Evolutionary conservation across 176 grass and related monocot genomes (phyloP), one percentile per base, ranked within the genome.

Genomic region (Bothriochloa decipiens): DNA sequence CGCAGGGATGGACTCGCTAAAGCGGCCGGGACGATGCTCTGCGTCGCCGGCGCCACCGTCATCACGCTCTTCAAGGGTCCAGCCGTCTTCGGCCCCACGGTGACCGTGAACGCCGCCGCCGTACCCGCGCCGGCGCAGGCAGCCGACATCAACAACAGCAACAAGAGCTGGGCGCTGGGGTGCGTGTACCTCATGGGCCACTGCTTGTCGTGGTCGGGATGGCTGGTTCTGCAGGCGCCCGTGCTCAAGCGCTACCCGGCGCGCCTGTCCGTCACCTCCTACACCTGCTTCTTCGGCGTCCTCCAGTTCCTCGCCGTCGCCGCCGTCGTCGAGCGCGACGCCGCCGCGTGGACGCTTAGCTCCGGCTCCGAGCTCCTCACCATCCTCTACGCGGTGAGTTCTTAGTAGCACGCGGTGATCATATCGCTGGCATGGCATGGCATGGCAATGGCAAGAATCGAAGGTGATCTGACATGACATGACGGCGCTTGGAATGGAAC

Each of bases 121-220:
- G 15, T 46, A 46, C 43, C 43, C 11, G 50, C 16, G 1, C 57
- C 23, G 5, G 0, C 61, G 22, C 0, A 47, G 13, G 45, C 45
- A 47, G 45, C 45, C 46, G 46, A 11, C 40, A 41, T 3, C 45
- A 15, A 10, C 45, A 46, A 14, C 58, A 76, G 70, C 3, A 70
- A 65, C 13, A 95, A 98, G 87, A 95, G 41, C 82, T 98, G 95
- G 95, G 95, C 92, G 33, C 85, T 98, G 39, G 95, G 95, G 0
- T 98, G 95, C 91, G 6, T 98, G 2, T 98, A 95, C 85, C 52
- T 98, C 35, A 95, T 98, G 70, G 95, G 95, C 0, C 95, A 98
- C 87, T 98, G 95, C 85, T 55, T 98, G 42, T 98, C 95, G 68
- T 98, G 95, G 95, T 98, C 95, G 1, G 8, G 20, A 1, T 70